Evolutionary conservation across 2,329 filamentous ascomycete species (phyloP).

Genomic region (Beauveria caledonica): DNA sequence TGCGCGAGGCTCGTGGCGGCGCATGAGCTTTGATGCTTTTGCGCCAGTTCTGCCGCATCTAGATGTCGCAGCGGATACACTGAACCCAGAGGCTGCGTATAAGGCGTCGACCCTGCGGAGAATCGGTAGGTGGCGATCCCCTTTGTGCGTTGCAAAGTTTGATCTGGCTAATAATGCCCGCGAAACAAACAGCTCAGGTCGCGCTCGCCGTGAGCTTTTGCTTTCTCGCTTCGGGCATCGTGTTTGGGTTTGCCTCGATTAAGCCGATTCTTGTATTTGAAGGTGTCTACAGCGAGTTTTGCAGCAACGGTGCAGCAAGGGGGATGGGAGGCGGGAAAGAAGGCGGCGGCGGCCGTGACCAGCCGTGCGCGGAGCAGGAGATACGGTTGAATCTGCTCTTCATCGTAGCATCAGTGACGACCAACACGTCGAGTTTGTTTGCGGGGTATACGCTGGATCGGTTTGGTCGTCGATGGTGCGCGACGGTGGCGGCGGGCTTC

Average conservation of each 20-base stretch:
- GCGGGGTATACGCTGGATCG: conserved; percentile 79
- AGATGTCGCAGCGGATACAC: background rate
- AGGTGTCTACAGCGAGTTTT: conserved; percentile 61
- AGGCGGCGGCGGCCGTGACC: conserved; percentile 16
- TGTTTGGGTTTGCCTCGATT: conserved; percentile 79
- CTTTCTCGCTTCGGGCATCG: conserved; percentile 67
- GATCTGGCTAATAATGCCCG: background rate
- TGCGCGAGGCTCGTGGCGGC: background rate
- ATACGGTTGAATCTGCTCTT: conserved; percentile 83
- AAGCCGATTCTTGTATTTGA: conserved; percentile 72
- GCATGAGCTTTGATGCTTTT: conserved; percentile 8
- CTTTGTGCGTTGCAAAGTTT: no score
- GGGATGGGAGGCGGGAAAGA: conserved; percentile 13
- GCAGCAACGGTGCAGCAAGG: conserved; percentile 26
- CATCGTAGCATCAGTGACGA: conserved; percentile 78
- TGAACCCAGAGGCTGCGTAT: background rate
- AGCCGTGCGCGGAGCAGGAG: conserved; percentile 37
- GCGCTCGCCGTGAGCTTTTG: conserved; percentile 61
- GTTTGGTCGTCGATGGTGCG: conserved; percentile 70
- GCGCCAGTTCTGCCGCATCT: background rate
- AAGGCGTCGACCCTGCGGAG: conserved; percentile 4
- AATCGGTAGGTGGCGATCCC: background rate
- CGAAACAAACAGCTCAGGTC: conserved; percentile 53
- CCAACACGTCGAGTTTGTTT: conserved; percentile 78
- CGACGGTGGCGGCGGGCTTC: conserved; percentile 61